Conservation (phyloP, 176 grass and related monocot genomes). For the Aegilops tauschii region DNA sequence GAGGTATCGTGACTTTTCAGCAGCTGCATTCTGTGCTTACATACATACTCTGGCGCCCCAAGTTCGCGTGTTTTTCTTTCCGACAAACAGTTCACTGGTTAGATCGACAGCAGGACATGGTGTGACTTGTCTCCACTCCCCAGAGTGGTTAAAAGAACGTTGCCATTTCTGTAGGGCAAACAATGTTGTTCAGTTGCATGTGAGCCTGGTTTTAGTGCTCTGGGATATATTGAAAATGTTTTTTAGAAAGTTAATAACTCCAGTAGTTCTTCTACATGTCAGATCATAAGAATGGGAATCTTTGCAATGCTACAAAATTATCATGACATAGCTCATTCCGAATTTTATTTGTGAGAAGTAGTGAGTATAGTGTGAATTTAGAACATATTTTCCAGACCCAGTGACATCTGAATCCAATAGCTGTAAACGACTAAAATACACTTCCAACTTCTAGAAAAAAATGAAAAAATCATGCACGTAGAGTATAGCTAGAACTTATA, state of each 20-base stretch:
- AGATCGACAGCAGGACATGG: neutral
- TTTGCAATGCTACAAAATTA: neutral
- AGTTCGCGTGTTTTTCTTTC: neutral
- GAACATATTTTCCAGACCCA: too few relatives aligned
- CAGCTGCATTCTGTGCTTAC: conserved; percentile 12
- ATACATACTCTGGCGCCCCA: neutral
- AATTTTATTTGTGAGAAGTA: too few relatives aligned
- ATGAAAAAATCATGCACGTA: too few relatives aligned
- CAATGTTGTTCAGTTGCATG: neutral
- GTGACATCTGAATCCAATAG: too few relatives aligned
- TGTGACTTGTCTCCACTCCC: neutral
- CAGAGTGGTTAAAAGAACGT: neutral
- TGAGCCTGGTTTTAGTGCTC: neutral
- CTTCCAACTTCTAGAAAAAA: too few relatives aligned
- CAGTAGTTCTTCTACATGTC: neutral
- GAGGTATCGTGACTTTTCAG: neutral
- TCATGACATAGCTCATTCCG: too few relatives aligned
- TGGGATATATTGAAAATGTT: neutral
- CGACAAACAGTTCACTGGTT: neutral
- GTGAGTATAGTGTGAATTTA: too few relatives aligned
- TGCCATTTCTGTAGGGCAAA: neutral
- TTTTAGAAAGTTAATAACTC: neutral
- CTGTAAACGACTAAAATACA: too few relatives aligned
- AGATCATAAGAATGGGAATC: neutral
- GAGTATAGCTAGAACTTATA: too few relatives aligned